Conservation (phyloP, 768 basidiomycete species). For the Leccinum imitatum region DNA sequence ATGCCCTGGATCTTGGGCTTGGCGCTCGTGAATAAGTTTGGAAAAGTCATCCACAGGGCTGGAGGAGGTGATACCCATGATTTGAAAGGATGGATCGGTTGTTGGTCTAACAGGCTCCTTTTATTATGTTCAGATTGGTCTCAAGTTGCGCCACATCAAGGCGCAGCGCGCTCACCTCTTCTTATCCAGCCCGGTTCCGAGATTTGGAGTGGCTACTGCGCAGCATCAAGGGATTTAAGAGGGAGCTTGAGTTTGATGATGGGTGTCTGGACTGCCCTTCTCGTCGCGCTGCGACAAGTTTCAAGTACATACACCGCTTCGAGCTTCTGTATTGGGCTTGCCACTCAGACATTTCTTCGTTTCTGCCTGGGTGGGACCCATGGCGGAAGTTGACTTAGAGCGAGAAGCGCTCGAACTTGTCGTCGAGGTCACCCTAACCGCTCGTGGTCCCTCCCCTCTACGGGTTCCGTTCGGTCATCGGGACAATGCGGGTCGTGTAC, state of each 20-base stretch:
- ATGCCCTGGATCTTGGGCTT: neutral
- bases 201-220: neutral
- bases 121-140: neutral
- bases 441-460: neutral
- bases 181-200: neutral
- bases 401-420: neutral
- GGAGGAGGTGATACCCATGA: slow-evolving; percentile 8
- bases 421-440: neutral
- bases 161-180: neutral
- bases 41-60: neutral
- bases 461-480: neutral
- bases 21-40: neutral
- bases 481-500: neutral
- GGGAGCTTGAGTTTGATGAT: neutral
- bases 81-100: neutral
- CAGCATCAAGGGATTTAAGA: neutral
- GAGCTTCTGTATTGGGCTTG: neutral
- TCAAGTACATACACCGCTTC: neutral
- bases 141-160: neutral
- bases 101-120: neutral
- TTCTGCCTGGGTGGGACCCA: neutral
- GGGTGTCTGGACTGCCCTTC: neutral
- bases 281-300: neutral
- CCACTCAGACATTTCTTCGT: neutral
- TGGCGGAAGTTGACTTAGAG: neutral